Evolutionary conservation across 202 grass and related monocot genomes (phyloP).

Genomic region (Carex arenaria): DNA sequence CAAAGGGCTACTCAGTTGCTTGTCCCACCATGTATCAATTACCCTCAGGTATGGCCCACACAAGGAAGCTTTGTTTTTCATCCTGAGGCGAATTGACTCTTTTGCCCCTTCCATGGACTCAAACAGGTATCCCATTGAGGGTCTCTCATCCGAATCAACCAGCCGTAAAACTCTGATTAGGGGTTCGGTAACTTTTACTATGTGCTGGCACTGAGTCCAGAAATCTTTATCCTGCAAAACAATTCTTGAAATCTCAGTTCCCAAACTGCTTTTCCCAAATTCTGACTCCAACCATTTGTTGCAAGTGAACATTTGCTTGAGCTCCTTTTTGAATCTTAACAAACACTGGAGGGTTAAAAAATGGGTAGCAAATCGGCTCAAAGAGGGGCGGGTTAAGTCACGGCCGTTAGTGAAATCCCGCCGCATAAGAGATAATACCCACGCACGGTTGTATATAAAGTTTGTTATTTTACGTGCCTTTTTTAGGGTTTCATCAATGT

Average conservation of each 20-base stretch:
- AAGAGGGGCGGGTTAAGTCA: constrained; percentile 44
- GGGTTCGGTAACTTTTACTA: constrained; percentile 47
- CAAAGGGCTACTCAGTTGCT: constrained; percentile 50
- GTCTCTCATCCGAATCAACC: constrained; percentile 50
- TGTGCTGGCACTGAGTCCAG: constrained; percentile 48
- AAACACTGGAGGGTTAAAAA: constrained; percentile 59
- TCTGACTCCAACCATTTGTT: constrained; percentile 51
- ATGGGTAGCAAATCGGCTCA: constrained; percentile 48
- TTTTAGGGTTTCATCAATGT: constrained; percentile 49
- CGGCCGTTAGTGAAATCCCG: constrained; percentile 56
- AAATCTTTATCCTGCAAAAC: constrained; percentile 53
- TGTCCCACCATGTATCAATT: constrained; percentile 47
- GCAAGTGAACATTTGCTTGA: constrained; percentile 54
- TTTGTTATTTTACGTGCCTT: constrained; percentile 63
- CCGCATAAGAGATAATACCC: constrained; percentile 61
- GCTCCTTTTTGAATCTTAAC: constrained; percentile 46
- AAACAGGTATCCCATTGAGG: constrained; percentile 67
- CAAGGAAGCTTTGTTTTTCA: constrained; percentile 49
- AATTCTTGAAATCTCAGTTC: constrained; percentile 38
- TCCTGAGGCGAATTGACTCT: constrained; percentile 45
- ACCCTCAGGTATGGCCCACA: constrained; percentile 53
- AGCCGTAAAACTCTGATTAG: constrained; percentile 37
- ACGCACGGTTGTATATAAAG: constrained; percentile 70
- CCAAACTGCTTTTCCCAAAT: constrained; percentile 36
- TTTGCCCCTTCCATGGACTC: constrained; percentile 68